These are phyloP conservation scores for Alloteropsis semialata DNA, from an alignment of 176 grass and related monocot genomes.

Conservation along the genomic window DNA sequence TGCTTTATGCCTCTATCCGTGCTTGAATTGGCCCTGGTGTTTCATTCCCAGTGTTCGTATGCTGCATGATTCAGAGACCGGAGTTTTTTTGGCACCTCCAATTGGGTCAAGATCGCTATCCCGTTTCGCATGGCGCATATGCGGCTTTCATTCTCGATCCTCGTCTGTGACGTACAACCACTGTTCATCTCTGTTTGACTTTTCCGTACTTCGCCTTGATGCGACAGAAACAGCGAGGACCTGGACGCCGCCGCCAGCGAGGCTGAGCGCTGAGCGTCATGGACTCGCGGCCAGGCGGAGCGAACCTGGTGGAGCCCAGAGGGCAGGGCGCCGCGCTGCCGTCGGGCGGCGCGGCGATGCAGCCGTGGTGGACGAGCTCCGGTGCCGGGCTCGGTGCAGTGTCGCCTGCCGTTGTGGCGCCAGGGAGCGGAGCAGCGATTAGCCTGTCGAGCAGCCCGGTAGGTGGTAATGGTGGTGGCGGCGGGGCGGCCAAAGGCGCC, in stretches of 20 bases:
- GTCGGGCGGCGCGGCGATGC: slow-evolving; percentile 29
- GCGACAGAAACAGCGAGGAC: neutral
- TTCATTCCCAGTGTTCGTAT: neutral
- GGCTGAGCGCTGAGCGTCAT: neutral
- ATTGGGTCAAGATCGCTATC: neutral
- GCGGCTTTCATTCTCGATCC: neutral
- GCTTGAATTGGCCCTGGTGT: neutral
- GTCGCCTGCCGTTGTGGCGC: slow-evolving; percentile 49
- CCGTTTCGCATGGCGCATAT: neutral
- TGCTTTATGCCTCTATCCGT: neutral
- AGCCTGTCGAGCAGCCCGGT: slow-evolving; percentile 36
- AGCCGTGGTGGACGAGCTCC: slow-evolving; percentile 50
- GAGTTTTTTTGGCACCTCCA: neutral
- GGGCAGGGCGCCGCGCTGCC: slow-evolving; percentile 33
- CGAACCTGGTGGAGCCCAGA: slow-evolving; percentile 37
- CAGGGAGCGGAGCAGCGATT: slow-evolving; percentile 13
- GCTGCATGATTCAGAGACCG: neutral
- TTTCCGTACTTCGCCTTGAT: neutral
- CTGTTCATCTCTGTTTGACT: slow-evolving; percentile 9
- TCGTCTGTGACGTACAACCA: neutral
- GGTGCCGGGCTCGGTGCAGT: slow-evolving; percentile 38
- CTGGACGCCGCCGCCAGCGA: neutral
- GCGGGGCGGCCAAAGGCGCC: neutral
- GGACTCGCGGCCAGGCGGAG: slow-evolving; percentile 36
- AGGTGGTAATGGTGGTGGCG: neutral